phyloP scores from a whole-genome alignment of 2,329 filamentous ascomycete genomes.

The Akanthomyces muscarius region DNA sequence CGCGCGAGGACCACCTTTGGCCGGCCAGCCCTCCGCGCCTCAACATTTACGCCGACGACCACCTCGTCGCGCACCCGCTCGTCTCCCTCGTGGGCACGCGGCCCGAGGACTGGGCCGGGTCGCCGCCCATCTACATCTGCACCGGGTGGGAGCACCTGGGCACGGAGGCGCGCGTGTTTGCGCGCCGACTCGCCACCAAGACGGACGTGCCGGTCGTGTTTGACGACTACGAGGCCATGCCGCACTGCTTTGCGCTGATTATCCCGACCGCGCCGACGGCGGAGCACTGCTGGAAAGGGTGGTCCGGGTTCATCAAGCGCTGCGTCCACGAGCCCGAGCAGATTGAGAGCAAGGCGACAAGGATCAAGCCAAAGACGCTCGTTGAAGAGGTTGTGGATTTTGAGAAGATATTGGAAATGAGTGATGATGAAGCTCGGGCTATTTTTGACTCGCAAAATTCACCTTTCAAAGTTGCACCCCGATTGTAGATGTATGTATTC shows the following conservation, averaged over 20 bases:
- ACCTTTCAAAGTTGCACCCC: constrained; percentile 18
- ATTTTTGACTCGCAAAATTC: constrained; percentile 20
- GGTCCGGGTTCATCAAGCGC: constrained; percentile 52
- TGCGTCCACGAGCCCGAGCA: constrained; percentile 33
- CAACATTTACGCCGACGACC: constrained; percentile 52
- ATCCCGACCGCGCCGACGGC: constrained; percentile 44
- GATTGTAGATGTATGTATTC: neutral
- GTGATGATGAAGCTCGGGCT: constrained; percentile 19
- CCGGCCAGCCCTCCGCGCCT: constrained; percentile 51
- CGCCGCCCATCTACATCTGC: constrained; percentile 64
- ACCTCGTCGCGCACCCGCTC: constrained; percentile 60
- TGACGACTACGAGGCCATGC: constrained; percentile 77
- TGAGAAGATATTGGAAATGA: constrained; percentile 34
- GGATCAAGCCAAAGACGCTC: constrained; percentile 48
- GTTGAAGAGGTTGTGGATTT: constrained; percentile 45
- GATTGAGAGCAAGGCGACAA: constrained; percentile 39
- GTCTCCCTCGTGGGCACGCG: constrained; percentile 53
- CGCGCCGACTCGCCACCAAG: constrained; percentile 44
- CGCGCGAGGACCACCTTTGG: constrained; percentile 50
- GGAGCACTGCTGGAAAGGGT: constrained; percentile 50
- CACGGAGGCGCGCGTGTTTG: constrained; percentile 63
- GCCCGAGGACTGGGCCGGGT: constrained; percentile 54
- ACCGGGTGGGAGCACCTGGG: constrained; percentile 68
- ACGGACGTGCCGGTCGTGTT: constrained; percentile 61
- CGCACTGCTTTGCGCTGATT: constrained; percentile 65